These are phyloP conservation scores for Nicotiana tabacum DNA, from an alignment of 257 asterid species.

Conservation along the genomic window DNA sequence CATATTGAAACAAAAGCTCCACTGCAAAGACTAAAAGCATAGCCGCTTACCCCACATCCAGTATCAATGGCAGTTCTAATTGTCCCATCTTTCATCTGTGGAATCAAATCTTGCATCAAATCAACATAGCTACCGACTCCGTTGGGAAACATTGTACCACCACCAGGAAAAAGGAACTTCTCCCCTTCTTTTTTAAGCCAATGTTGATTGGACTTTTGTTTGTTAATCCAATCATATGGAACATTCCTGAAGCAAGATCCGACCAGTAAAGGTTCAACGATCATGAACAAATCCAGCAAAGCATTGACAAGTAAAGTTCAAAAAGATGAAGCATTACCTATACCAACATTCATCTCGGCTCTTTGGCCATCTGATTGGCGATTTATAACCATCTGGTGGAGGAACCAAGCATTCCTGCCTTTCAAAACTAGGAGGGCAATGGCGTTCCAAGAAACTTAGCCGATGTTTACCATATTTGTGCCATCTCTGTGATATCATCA, in stretches of 20 bases:
- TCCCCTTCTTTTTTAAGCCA: conserved; percentile 33
- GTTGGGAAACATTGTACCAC: conserved; percentile 30
- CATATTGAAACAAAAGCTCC: neutral
- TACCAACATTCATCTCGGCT: conserved; percentile 84
- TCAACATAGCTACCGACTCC: conserved; percentile 28
- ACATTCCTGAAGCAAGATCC: conserved; percentile 26
- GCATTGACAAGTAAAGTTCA: neutral
- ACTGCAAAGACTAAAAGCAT: neutral
- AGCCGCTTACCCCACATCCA: conserved; percentile 26
- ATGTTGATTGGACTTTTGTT: conserved; percentile 28
- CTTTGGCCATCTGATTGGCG: conserved; percentile 80
- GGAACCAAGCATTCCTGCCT: conserved; percentile 79
- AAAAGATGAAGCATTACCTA: conserved; percentile 38
- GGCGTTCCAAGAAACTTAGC: conserved; percentile 77
- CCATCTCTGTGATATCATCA: conserved; percentile 54
- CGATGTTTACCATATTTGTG: conserved; percentile 51
- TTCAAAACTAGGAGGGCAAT: conserved; percentile 74
- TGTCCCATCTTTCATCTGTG: conserved; percentile 28
- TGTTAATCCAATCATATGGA: conserved; percentile 34
- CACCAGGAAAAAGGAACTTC: conserved; percentile 28
- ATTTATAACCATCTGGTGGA: conserved; percentile 71
- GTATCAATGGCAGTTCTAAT: conserved; percentile 30
- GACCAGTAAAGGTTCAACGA: neutral
- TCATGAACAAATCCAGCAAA: neutral
- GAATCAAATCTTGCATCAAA: conserved; percentile 23